Percentiles rank a stretch among this genome's conserved stretches.
phyloP scores from a whole-genome alignment of 768 basidiomycete species.

The Auriculariales sp. region DNA sequence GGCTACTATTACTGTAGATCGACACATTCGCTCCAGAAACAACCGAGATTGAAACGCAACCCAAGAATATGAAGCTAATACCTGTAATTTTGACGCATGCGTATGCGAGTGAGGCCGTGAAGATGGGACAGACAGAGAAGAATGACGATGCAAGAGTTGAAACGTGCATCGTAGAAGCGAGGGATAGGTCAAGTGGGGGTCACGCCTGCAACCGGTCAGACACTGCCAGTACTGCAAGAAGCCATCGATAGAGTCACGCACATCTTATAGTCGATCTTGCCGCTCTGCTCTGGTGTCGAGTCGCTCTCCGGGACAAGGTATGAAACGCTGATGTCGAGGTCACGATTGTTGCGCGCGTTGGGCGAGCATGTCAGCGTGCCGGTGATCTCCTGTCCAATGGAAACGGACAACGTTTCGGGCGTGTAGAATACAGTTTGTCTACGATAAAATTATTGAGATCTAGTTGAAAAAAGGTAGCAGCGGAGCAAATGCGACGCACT shows the following conservation, averaged over 20 bases:
- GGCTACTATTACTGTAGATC: no score
- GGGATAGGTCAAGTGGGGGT: no score
- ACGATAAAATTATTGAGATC: slow-evolving; percentile 1
- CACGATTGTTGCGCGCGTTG: slow-evolving; percentile 85
- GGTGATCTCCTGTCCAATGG: slow-evolving; percentile 53
- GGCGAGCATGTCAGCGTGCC: slow-evolving; percentile 72
- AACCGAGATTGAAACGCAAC: no score
- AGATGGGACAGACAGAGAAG: no score
- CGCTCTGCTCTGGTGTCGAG: slow-evolving; percentile 6
- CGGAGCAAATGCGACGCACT: slow-evolving; percentile 38
- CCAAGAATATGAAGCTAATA: no score
- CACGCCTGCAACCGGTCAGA: no score
- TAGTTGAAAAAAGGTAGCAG: background rate
- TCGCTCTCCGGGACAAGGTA: slow-evolving; percentile 37
- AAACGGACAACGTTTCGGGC: slow-evolving; percentile 54
- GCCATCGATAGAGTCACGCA: slow-evolving; percentile 50
- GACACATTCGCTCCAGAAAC: no score
- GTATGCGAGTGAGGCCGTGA: no score
- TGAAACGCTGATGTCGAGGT: slow-evolving; percentile 77
- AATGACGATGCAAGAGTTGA: no score
- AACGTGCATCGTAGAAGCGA: no score
- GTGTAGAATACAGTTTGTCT: slow-evolving; percentile 99
- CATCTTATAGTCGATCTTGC: slow-evolving; percentile 65
- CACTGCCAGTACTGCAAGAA: no score
- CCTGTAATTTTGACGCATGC: no score